Conservation (phyloP, 1,284 basidiomycete species). For the Grifola frondosa region DNA sequence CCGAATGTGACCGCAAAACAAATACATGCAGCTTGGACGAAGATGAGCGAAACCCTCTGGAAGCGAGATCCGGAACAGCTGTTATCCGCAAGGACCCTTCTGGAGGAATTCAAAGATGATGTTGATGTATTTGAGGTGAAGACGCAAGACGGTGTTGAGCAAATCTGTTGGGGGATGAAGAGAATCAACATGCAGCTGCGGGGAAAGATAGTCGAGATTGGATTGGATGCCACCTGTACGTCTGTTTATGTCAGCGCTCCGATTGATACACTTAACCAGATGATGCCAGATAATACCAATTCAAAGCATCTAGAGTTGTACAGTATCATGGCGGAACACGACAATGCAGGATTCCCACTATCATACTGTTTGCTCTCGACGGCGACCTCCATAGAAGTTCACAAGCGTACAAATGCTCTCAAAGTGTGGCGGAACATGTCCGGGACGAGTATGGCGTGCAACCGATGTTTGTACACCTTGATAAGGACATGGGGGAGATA, state of each 20-base stretch:
- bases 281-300: constrained; percentile 35
- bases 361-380: constrained; percentile 33
- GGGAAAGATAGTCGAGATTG: constrained; percentile 29
- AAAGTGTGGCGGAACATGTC: constrained; percentile 18
- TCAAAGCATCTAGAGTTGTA: constrained; percentile 32
- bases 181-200: constrained; percentile 17
- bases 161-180: constrained; percentile 28
- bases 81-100: constrained; percentile 24
- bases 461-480: constrained; percentile 25
- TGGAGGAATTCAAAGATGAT: constrained; percentile 23
- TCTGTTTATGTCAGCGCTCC: neutral
- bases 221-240: constrained; percentile 34
- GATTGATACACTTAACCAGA: neutral
- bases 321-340: constrained; percentile 28
- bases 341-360: constrained; percentile 31
- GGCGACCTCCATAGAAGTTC: constrained; percentile 19
- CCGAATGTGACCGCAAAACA: constrained; percentile 22
- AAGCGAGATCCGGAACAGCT: constrained; percentile 26
- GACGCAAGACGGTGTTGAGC: constrained; percentile 23
- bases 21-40: constrained; percentile 24
- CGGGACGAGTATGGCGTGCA: constrained; percentile 23
- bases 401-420: constrained; percentile 26
- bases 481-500: constrained; percentile 37
- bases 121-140: constrained; percentile 23
- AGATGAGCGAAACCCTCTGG: constrained; percentile 30